phyloP scores from a whole-genome alignment of 306 rosid species.

The Lotus japonicus region DNA sequence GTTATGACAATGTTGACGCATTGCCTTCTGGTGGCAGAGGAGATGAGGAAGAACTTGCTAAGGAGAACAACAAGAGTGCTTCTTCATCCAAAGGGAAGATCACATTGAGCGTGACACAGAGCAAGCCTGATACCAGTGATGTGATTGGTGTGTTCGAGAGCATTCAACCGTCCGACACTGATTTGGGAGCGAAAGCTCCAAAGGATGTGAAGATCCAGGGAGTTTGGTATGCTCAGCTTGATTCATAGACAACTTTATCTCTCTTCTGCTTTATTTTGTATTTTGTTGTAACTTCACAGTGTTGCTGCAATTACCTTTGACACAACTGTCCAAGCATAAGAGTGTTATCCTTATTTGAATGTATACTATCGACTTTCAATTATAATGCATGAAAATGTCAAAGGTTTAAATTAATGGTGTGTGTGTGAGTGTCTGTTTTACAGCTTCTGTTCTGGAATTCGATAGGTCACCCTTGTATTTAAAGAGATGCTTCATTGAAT shows the following conservation, averaged over 20 bases:
- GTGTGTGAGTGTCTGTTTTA: conserved; percentile 54
- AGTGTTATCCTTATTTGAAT: conserved; percentile 20
- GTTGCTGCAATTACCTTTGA: conserved; percentile 26
- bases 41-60: conserved; percentile 81
- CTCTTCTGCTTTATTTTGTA: conserved; percentile 9
- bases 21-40: conserved; percentile 96
- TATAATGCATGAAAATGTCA: conserved; percentile 4
- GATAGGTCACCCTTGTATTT: not conserved
- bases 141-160: conserved; percentile 92
- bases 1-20: conserved; percentile 84
- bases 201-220: conserved; percentile 96
- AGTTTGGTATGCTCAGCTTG: conserved; percentile 97
- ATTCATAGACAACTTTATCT: conserved; percentile 31
- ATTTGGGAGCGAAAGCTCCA: conserved; percentile 90
- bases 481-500: not conserved
- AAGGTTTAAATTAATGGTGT: not conserved
- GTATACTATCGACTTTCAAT: conserved; percentile 33
- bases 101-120: conserved; percentile 74
- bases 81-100: conserved; percentile 78
- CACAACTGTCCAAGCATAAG: conserved; percentile 19
- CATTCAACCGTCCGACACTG: conserved; percentile 90
- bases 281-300: conserved; percentile 49
- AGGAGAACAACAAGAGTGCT: conserved; percentile 71
- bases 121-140: conserved; percentile 87
- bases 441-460: conserved; percentile 15